phyloP scores from a whole-genome alignment of 108 stramenopile genomes.

The Chaetoceros tenuissimus region DNA sequence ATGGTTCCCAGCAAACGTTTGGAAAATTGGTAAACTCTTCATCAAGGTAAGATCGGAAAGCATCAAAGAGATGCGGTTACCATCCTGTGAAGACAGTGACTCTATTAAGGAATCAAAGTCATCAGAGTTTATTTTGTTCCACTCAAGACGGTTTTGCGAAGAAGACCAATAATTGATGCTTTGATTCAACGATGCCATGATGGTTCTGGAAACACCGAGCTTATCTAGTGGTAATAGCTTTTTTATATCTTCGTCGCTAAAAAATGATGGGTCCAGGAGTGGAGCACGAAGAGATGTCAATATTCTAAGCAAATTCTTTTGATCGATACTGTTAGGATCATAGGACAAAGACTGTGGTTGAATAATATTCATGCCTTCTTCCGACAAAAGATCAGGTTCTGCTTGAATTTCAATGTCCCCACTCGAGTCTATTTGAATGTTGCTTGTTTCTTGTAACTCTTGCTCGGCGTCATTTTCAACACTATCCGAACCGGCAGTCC shows the following conservation, averaged over 20 bases:
- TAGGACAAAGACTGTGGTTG: too few relatives aligned
- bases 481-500: too few relatives aligned
- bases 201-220: neutral
- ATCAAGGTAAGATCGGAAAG: neutral
- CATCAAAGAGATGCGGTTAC: neutral
- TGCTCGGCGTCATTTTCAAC: too few relatives aligned
- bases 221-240: conserved; percentile 2
- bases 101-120: neutral
- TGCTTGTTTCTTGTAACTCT: too few relatives aligned
- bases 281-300: neutral
- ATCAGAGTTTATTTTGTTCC: neutral
- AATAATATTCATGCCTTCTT: too few relatives aligned
- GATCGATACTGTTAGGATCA: neutral
- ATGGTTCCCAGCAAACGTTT: neutral
- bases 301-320: neutral
- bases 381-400: too few relatives aligned
- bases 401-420: too few relatives aligned
- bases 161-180: conserved; percentile 1
- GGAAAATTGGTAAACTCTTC: neutral
- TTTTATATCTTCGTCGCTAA: neutral
- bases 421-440: too few relatives aligned
- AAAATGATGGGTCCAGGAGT: neutral
- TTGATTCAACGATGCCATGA: neutral
- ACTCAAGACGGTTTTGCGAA: neutral
- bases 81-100: neutral